Percentiles rank a stretch among this genome's conserved stretches.
These are phyloP conservation scores for Monilinia fructicola DNA, from an alignment of 2,329 filamentous ascomycete species.

Conservation along the genomic window DNA sequence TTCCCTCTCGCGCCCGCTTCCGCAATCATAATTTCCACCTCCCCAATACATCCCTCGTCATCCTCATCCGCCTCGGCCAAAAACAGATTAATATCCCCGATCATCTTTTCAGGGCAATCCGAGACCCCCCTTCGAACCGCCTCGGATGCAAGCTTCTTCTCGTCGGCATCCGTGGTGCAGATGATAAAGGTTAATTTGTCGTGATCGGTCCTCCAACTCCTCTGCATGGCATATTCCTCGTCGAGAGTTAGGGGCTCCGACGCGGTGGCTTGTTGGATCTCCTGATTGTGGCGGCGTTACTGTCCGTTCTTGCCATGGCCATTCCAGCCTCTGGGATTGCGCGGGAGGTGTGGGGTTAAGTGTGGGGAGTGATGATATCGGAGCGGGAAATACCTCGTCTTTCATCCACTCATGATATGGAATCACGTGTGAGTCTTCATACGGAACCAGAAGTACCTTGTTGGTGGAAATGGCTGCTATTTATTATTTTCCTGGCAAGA, in stretches of 20 bases:
- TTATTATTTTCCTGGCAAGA: background rate
- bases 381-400: conserved; percentile 34
- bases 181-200: conserved; percentile 95
- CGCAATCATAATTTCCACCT: conserved; percentile 88
- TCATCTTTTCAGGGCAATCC: conserved; percentile 59
- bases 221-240: conserved; percentile 88
- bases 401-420: conserved; percentile 93
- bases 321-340: too few species aligned
- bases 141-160: background rate
- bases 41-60: conserved; percentile 53
- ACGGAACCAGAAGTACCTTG: conserved; percentile 75
- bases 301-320: too few species aligned
- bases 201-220: conserved; percentile 74
- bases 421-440: conserved; percentile 76
- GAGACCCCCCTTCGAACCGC: background rate
- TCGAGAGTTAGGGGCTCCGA: conserved; percentile 78
- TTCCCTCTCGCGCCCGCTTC: conserved; percentile 53
- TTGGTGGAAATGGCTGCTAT: conserved; percentile 63
- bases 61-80: conserved; percentile 56
- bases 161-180: conserved; percentile 46
- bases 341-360: too few species aligned
- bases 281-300: conserved; percentile 45
- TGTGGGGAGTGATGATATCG: background rate
- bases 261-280: conserved; percentile 79
- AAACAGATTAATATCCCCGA: conserved; percentile 82